A percentile compares a stretch with the other conserved stretches of the same genome.
Conservation (phyloP, 2,329 filamentous ascomycete genomes). For the Aureobasidium sp. region DNA sequence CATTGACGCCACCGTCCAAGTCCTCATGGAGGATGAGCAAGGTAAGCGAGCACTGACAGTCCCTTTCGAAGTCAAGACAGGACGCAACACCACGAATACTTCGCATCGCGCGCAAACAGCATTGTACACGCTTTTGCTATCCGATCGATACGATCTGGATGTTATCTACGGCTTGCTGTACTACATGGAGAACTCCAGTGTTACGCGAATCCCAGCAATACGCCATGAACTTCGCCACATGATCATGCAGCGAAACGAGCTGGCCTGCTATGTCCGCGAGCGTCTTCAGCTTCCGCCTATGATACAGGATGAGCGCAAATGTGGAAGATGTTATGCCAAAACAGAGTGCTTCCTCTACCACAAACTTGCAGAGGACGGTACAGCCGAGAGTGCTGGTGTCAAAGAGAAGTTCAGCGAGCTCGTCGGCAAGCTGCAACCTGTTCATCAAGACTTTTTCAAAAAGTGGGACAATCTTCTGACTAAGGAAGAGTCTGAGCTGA, state of each 20-base stretch:
- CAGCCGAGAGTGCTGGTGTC: slow-evolving; percentile 73
- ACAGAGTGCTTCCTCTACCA: slow-evolving; percentile 89
- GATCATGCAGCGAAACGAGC: slow-evolving; percentile 89
- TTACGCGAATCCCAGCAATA: slow-evolving; percentile 75
- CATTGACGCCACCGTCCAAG: slow-evolving; percentile 92
- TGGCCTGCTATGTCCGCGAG: slow-evolving; percentile 79
- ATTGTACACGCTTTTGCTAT: slow-evolving; percentile 84
- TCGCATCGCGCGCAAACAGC: slow-evolving; percentile 90
- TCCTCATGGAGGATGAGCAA: slow-evolving; percentile 66
- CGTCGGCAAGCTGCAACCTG: slow-evolving; percentile 51
- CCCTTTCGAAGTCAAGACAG: slow-evolving; percentile 93
- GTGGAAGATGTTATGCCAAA: slow-evolving; percentile 84
- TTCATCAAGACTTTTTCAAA: slow-evolving; percentile 67
- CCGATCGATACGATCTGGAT: slow-evolving; percentile 90
- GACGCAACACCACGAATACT: slow-evolving; percentile 67
- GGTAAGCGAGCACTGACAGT: slow-evolving; percentile 65
- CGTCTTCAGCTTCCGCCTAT: slow-evolving; percentile 78
- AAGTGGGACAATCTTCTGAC: slow-evolving; percentile 93
- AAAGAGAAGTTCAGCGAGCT: slow-evolving; percentile 75
- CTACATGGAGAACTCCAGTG: slow-evolving; percentile 87
- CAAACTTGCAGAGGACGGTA: slow-evolving; percentile 76
- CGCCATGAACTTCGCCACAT: slow-evolving; percentile 87
- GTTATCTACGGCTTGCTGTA: slow-evolving; percentile 87
- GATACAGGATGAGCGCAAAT: slow-evolving; percentile 73
- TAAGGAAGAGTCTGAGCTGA: slow-evolving; percentile 85